phyloP scores from a whole-genome alignment of 805 yeast species.

The Candida michaelii region DNA sequence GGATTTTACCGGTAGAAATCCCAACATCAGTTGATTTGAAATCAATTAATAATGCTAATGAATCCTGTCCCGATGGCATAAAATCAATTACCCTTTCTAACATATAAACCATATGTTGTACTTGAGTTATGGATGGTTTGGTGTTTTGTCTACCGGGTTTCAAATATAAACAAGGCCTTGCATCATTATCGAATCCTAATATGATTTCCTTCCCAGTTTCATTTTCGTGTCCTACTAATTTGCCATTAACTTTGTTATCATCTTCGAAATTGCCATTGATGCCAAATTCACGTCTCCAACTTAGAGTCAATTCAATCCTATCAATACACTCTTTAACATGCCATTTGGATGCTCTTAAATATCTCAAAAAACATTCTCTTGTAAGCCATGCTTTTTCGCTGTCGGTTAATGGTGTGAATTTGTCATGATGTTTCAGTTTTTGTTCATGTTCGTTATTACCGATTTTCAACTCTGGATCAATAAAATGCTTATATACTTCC shows the following conservation, averaged over 20 bases:
- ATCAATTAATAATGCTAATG: conserved; percentile 86
- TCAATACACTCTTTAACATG: conserved; percentile 63
- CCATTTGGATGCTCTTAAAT: conserved; percentile 95
- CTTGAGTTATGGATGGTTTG: conserved; percentile 83
- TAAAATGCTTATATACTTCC: conserved; percentile 65
- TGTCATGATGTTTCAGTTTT: conserved; percentile 35
- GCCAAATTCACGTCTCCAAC: conserved; percentile 96
- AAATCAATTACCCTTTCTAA: conserved; percentile 88
- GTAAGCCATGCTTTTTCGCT: conserved; percentile 91
- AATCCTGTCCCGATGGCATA: conserved; percentile 97
- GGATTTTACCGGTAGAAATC: conserved; percentile 66
- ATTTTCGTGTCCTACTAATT: conserved; percentile 62
- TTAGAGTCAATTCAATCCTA: conserved; percentile 72
- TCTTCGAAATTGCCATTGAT: conserved; percentile 41
- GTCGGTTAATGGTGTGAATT: conserved; percentile 20
- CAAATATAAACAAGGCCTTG: conserved; percentile 88
- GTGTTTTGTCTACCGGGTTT: conserved; percentile 97
- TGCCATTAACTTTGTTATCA: conserved; percentile 53
- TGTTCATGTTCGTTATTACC: conserved; percentile 51
- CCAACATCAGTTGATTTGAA: conserved; percentile 76
- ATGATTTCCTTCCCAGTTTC: conserved; percentile 92
- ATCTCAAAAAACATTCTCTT: conserved; percentile 85
- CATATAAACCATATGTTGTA: conserved; percentile 93
- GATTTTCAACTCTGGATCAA: conserved; percentile 47
- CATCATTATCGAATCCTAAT: conserved; percentile 84